These are phyloP conservation scores for Phalaenopsis hybrid DNA, from an alignment of 116 monocot species.

Conservation along the genomic window DNA sequence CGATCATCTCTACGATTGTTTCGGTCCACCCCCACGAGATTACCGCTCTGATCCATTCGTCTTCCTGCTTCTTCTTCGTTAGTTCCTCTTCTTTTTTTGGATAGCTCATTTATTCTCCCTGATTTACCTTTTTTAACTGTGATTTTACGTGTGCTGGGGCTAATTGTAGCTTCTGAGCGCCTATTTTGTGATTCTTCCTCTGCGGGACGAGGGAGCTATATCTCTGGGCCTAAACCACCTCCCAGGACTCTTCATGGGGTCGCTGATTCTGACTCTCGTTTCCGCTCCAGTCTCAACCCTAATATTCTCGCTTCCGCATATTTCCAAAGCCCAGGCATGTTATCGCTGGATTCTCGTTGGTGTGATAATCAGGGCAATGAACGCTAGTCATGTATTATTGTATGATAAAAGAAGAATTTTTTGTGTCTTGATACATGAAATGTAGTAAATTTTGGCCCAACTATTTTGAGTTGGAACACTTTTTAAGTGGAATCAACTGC, in stretches of 20 bases:
- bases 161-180: conserved; percentile 61
- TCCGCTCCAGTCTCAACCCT: conserved; percentile 82
- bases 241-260: conserved; percentile 76
- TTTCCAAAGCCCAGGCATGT: conserved; percentile 56
- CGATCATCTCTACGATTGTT: conserved; percentile 59
- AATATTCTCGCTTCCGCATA: conserved; percentile 63
- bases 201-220: conserved; percentile 92
- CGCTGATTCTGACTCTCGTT: conserved; percentile 67
- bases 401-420: no score
- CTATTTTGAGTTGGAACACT: not conserved
- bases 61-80: conserved; percentile 94
- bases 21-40: conserved; percentile 78
- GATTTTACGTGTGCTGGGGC: not conserved
- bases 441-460: not conserved
- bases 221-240: conserved; percentile 70
- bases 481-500: not conserved
- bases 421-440: not conserved
- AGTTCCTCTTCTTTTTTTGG: conserved; percentile 2
- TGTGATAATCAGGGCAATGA: not conserved
- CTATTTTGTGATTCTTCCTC: conserved; percentile 84
- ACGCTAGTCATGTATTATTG: not conserved
- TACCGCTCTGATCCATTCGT: conserved; percentile 60
- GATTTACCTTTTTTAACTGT: not conserved
- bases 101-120: not conserved
- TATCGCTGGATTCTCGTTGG: not conserved